These are phyloP conservation scores for Proliferodiscus dingleyae DNA, from an alignment of 2,329 filamentous ascomycete genomes.

Conservation along the genomic window DNA sequence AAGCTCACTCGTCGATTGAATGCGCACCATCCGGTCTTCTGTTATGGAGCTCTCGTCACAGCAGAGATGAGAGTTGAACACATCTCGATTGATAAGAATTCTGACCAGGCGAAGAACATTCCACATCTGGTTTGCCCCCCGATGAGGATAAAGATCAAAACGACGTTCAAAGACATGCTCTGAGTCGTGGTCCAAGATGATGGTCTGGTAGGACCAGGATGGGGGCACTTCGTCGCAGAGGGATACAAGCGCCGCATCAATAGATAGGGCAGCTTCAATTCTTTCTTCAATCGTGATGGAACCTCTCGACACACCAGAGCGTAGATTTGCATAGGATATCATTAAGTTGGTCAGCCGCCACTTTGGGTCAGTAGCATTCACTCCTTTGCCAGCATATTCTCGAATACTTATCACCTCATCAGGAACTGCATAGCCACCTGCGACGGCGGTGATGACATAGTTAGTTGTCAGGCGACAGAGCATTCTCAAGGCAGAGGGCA, in stretches of 20 bases:
- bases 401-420: not conserved
- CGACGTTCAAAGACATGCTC: not conserved
- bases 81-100: not conserved
- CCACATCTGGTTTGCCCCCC: not conserved
- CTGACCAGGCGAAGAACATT: constrained; percentile 2
- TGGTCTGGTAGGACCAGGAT: not conserved
- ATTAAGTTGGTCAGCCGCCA: constrained; percentile 1
- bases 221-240: not conserved
- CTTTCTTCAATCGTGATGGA: not conserved
- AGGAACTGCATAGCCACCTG: not conserved
- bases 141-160: not conserved
- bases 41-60: not conserved
- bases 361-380: not conserved
- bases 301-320: not conserved
- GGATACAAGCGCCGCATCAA: not conserved
- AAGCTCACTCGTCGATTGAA: not conserved
- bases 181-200: not conserved
- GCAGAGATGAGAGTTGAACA: not conserved
- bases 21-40: not conserved
- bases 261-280: not conserved
- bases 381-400: not conserved
- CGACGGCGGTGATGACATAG: not conserved
- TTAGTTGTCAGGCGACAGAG: not conserved
- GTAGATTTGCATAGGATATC: constrained; percentile 1
- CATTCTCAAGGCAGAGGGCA: not conserved